These are phyloP conservation scores for Lagenidium giganteum DNA, from an alignment of 352 stramenopile species.

Conservation along the genomic window DNA sequence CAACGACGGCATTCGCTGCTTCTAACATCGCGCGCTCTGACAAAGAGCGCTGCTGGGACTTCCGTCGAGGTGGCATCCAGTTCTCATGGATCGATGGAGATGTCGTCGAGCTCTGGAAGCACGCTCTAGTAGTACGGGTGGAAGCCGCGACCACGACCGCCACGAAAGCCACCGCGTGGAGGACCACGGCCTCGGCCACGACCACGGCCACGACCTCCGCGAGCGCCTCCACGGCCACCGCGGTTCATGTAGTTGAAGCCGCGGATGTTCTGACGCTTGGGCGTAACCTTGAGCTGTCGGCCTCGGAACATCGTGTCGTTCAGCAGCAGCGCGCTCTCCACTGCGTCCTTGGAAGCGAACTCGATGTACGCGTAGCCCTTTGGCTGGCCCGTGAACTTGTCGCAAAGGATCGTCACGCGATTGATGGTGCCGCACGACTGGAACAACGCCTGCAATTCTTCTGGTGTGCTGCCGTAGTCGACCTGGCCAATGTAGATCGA, in stretches of 20 bases:
- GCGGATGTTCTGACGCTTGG: conserved; percentile 84
- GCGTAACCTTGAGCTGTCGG: conserved; percentile 87
- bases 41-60: too few species aligned
- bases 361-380: conserved; percentile 96
- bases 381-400: conserved; percentile 95
- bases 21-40: too few species aligned
- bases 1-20: too few species aligned
- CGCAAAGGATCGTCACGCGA: conserved; percentile 96
- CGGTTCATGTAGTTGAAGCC: conserved; percentile 66
- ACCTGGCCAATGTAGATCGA: conserved; percentile 97
- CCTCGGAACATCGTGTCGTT: conserved; percentile 92
- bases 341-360: conserved; percentile 83
- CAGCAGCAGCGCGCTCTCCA: conserved; percentile 87
- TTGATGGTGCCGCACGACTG: conserved; percentile 96
- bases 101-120: too few species aligned
- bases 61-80: too few species aligned
- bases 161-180: conserved; percentile 52
- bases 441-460: conserved; percentile 96
- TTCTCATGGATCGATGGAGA: too few species aligned
- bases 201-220: conserved; percentile 36
- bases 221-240: conserved; percentile 41
- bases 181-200: conserved; percentile 41
- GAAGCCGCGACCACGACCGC: conserved; percentile 66
- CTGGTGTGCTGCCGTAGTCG: conserved; percentile 94
- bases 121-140: conserved; percentile 55